These are phyloP conservation scores for Acer yangbiense DNA, from an alignment of 345 rosid species.

Conservation along the genomic window DNA sequence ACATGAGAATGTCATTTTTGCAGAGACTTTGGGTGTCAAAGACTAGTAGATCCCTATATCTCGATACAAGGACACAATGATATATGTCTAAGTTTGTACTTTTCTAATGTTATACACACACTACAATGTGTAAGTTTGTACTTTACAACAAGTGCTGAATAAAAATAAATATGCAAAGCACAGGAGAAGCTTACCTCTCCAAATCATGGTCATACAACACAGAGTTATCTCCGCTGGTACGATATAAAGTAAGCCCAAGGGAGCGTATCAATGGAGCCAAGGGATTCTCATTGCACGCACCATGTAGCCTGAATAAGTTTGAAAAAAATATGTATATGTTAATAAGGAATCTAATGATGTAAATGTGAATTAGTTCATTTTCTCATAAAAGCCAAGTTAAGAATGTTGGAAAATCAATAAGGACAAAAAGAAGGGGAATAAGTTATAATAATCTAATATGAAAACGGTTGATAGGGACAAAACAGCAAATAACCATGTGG, in stretches of 20 bases:
- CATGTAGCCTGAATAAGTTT: slow-evolving; percentile 70
- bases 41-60: neutral
- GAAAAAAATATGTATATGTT: slow-evolving; percentile 10
- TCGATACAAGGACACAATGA: neutral
- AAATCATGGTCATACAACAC: slow-evolving; percentile 90
- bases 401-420: neutral
- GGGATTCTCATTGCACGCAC: slow-evolving; percentile 90
- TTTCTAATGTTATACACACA: too few relatives aligned
- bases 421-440: neutral
- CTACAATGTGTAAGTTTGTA: neutral
- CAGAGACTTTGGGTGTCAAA: neutral
- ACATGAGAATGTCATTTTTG: neutral
- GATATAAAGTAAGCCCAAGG: slow-evolving; percentile 74
- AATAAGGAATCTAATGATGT: neutral
- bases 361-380: neutral
- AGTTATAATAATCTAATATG: neutral
- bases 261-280: slow-evolving; percentile 79
- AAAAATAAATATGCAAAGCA: slow-evolving; percentile 2
- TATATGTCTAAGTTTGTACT: neutral
- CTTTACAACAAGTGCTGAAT: slow-evolving; percentile 6
- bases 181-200: slow-evolving; percentile 62
- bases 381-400: neutral
- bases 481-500: neutral
- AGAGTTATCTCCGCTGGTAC: slow-evolving; percentile 91
- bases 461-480: neutral